Conservation (phyloP, 495 filamentous ascomycete genomes). For the Pseudoneurospora amorphoporcata region DNA sequence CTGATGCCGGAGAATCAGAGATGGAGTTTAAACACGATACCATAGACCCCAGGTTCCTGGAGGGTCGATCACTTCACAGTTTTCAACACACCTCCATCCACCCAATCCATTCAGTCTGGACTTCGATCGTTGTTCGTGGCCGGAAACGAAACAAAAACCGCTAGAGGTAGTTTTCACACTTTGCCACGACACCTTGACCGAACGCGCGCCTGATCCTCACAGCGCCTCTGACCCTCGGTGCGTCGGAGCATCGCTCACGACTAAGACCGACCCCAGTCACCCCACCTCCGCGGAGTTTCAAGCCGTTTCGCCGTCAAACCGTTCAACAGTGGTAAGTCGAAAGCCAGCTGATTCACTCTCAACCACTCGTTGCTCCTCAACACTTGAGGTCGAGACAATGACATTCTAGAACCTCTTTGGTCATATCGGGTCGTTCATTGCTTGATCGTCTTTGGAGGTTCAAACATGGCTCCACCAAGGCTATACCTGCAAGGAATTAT, state of each 20-base stretch:
- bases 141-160: slow-evolving; percentile 11
- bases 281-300: background rate
- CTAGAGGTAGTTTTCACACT: slow-evolving; percentile 9
- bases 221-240: background rate
- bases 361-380: slow-evolving; percentile 10
- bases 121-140: slow-evolving; percentile 4
- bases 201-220: slow-evolving; percentile 16
- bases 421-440: background rate
- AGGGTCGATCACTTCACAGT: background rate
- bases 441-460: background rate
- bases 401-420: background rate
- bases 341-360: slow-evolving; percentile 12
- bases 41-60: background rate
- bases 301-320: background rate
- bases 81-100: background rate
- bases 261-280: background rate
- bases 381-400: slow-evolving; percentile 7
- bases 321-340: background rate
- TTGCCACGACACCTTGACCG: slow-evolving; percentile 9
- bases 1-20: background rate
- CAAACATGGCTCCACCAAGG: background rate
- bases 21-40: background rate
- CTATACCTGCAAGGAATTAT: background rate
- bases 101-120: background rate
- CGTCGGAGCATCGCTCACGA: background rate